A percentile compares a stretch with the other conserved stretches of the same genome.
Conservation (phyloP, 129 eudicot species). For the carrot (Daucus carota) region DNA sequence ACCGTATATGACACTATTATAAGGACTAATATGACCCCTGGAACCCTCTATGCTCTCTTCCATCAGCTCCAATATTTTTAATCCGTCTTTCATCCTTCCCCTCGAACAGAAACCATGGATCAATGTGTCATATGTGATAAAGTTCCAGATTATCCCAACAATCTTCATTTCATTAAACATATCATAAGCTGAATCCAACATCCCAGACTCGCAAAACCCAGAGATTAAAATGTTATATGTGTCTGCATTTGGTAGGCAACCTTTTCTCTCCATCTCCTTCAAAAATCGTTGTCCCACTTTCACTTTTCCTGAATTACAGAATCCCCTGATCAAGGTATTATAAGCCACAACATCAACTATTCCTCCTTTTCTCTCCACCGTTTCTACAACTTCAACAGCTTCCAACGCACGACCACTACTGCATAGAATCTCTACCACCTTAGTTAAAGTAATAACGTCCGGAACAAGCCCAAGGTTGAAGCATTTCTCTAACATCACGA, state of each 20-base stretch:
- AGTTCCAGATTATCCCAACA: slow-evolving; percentile 29
- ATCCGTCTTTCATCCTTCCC: slow-evolving; percentile 61
- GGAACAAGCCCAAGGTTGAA: slow-evolving; percentile 61
- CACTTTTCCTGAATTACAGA: slow-evolving; percentile 54
- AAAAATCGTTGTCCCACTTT: slow-evolving; percentile 43
- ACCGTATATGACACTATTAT: slow-evolving; percentile 65
- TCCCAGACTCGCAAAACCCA: slow-evolving; percentile 58
- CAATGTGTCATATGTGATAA: slow-evolving; percentile 50
- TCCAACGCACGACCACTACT: slow-evolving; percentile 49
- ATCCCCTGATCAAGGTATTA: slow-evolving; percentile 69
- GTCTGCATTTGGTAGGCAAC: slow-evolving; percentile 60
- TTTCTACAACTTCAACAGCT: slow-evolving; percentile 64
- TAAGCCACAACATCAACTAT: slow-evolving; percentile 65
- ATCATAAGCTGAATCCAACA: slow-evolving; percentile 45
- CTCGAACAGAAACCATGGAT: slow-evolving; percentile 59
- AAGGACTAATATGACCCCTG: slow-evolving; percentile 40
- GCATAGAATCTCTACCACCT: slow-evolving; percentile 52
- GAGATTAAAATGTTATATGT: slow-evolving; percentile 58
- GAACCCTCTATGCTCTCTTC: slow-evolving; percentile 37
- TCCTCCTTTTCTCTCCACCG: slow-evolving; percentile 69
- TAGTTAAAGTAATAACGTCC: slow-evolving; percentile 61
- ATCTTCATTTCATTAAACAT: slow-evolving; percentile 50
- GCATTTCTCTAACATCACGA: slow-evolving; percentile 76
- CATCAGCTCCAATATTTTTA: slow-evolving; percentile 57
- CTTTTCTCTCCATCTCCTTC: slow-evolving; percentile 85